Evolutionary conservation across 169 alveolate genomes (phyloP).

Genomic region (Eimeria necatrix): DNA sequence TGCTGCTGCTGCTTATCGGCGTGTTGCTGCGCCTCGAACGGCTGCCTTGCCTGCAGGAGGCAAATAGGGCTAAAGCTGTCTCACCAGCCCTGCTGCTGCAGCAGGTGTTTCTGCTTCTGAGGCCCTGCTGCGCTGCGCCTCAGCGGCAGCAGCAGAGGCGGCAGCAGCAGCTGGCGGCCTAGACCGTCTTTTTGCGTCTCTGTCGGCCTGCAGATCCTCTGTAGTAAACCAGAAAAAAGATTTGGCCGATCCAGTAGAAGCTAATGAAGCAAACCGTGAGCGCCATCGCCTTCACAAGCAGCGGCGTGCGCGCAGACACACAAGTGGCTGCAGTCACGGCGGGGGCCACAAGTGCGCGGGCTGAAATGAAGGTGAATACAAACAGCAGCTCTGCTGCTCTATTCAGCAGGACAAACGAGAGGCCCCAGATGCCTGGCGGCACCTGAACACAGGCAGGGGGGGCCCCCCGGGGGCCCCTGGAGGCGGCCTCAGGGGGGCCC

Average conservation of each 20-base stretch:
- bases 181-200: not conserved
- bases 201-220: slow-evolving; percentile 47
- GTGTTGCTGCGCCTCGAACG: not conserved
- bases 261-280: slow-evolving; percentile 43
- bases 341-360: slow-evolving; percentile 59
- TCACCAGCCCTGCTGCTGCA: slow-evolving; percentile 2
- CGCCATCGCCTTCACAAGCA: slow-evolving; percentile 28
- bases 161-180: not conserved
- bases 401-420: not conserved
- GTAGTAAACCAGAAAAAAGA: not conserved
- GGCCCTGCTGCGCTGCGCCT: no score
- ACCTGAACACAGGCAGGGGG: not conserved
- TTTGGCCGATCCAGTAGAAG: slow-evolving; percentile 65
- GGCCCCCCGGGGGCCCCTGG: not conserved
- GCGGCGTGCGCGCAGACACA: slow-evolving; percentile 47
- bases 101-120: not conserved
- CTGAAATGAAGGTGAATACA: slow-evolving; percentile 29
- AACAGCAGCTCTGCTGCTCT: slow-evolving; percentile 49
- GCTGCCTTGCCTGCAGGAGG: not conserved
- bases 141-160: not conserved
- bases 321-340: slow-evolving; percentile 11
- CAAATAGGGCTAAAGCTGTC: not conserved
- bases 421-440: not conserved
- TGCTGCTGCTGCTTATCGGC: not conserved
- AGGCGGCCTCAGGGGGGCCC: not conserved